These are phyloP conservation scores for Fusarium sp. DNA, from an alignment of 2,329 filamentous ascomycete genomes.

Conservation along the genomic window DNA sequence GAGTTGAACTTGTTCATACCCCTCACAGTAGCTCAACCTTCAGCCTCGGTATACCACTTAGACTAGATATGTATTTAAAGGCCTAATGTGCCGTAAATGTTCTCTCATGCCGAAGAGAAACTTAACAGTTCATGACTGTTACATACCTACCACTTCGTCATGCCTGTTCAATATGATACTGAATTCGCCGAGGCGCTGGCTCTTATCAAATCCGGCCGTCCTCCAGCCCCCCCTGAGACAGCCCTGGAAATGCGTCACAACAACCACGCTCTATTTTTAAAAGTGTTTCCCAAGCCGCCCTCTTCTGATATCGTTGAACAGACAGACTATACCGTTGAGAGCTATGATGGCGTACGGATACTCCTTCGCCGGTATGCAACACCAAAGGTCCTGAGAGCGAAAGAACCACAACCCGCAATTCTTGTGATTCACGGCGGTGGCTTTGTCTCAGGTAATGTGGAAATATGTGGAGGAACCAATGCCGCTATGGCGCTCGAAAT, in stretches of 20 bases:
- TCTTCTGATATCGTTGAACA: slow-evolving; percentile 5
- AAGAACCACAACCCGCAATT: slow-evolving; percentile 23
- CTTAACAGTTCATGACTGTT: neutral
- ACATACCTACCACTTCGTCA: neutral
- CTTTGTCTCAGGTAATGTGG: slow-evolving; percentile 14
- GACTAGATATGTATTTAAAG: slow-evolving; percentile 4
- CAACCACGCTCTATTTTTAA: slow-evolving; percentile 7
- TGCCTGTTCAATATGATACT: slow-evolving; percentile 29
- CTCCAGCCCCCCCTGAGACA: neutral
- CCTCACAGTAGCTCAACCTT: neutral
- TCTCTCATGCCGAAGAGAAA: neutral
- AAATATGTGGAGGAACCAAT: neutral
- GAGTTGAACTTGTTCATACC: neutral
- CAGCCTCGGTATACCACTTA: neutral
- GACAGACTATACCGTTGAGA: slow-evolving; percentile 16
- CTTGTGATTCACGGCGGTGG: slow-evolving; percentile 31
- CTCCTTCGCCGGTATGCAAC: slow-evolving; percentile 25
- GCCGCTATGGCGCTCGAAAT: neutral
- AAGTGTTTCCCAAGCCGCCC: slow-evolving; percentile 2
- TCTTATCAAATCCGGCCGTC: slow-evolving; percentile 12
- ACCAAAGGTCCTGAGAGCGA: neutral
- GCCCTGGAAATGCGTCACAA: slow-evolving; percentile 21
- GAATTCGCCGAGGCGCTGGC: slow-evolving; percentile 30
- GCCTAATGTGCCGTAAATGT: neutral
- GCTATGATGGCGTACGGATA: slow-evolving; percentile 19